Evolutionary conservation across 177 flowering plant genomes (phyloP).

Genomic region (Tripterygium wilfordii): DNA sequence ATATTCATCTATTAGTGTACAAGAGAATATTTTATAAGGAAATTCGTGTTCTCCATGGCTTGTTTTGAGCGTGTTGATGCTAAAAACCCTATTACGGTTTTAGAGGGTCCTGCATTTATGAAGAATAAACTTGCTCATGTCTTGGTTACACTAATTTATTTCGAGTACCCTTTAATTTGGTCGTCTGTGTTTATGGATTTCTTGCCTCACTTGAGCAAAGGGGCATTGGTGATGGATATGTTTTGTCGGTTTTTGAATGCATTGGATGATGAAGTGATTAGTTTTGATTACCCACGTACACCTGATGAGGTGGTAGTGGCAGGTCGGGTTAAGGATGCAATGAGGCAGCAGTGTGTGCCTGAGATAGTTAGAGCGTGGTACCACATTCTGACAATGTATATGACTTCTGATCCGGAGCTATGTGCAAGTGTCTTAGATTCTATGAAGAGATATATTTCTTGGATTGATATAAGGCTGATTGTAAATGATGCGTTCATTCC

Average conservation of each 20-base stretch:
- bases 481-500: slow-evolving; percentile 70
- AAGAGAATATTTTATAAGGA: slow-evolving; percentile 61
- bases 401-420: slow-evolving; percentile 61
- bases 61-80: slow-evolving; percentile 38
- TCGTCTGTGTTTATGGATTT: slow-evolving; percentile 76
- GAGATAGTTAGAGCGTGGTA: slow-evolving; percentile 90
- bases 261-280: slow-evolving; percentile 83
- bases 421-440: slow-evolving; percentile 64
- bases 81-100: slow-evolving; percentile 38
- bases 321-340: slow-evolving; percentile 78
- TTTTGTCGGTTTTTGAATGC: slow-evolving; percentile 86
- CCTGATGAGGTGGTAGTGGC: slow-evolving; percentile 61
- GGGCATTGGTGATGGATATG: slow-evolving; percentile 75
- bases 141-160: slow-evolving; percentile 67
- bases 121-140: slow-evolving; percentile 97
- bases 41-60: slow-evolving; percentile 60
- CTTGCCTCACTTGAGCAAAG: slow-evolving; percentile 55
- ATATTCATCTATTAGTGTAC: slow-evolving; percentile 43
- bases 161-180: slow-evolving; percentile 84
- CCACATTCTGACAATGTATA: slow-evolving; percentile 65
- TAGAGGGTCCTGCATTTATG: slow-evolving; percentile 64
- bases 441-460: slow-evolving; percentile 76
- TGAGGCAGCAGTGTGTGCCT: slow-evolving; percentile 88
- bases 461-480: slow-evolving; percentile 94
- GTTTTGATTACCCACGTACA: slow-evolving; percentile 72